Conservation (phyloP, 345 rosid genomes). For the Syzygium grande region DNA sequence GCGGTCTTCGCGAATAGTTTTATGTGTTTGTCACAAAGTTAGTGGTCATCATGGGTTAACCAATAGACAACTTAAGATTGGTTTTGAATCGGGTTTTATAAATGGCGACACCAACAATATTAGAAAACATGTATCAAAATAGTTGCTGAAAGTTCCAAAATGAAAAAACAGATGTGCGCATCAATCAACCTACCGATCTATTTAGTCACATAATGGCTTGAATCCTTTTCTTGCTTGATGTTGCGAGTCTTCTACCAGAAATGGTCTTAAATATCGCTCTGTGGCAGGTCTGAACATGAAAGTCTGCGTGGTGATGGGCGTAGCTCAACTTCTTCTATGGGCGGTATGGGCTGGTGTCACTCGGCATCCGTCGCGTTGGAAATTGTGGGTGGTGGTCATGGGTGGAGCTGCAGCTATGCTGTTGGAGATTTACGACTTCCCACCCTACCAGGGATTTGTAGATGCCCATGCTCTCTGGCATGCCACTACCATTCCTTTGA, state of each 20-base stretch:
- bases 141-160: background rate
- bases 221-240: background rate
- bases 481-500: slow-evolving; percentile 54
- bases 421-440: slow-evolving; percentile 59
- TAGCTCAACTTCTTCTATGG: slow-evolving; percentile 67
- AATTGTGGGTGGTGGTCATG: slow-evolving; percentile 59
- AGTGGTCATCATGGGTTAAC: background rate
- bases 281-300: slow-evolving; percentile 66
- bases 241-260: background rate
- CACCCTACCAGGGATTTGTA: slow-evolving; percentile 58
- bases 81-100: background rate
- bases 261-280: background rate
- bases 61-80: background rate
- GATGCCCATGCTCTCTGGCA: slow-evolving; percentile 86
- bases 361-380: slow-evolving; percentile 68
- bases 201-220: background rate
- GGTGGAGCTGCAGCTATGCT: slow-evolving; percentile 44
- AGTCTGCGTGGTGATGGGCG: slow-evolving; percentile 57
- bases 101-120: background rate
- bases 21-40: background rate
- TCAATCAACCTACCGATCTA: background rate
- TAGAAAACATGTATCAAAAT: background rate
- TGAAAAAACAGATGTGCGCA: background rate
- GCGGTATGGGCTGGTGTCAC: slow-evolving; percentile 67
- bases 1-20: background rate